These are phyloP conservation scores for Murraya koenigii DNA, from an alignment of 345 rosid genomes.

Conservation along the genomic window DNA sequence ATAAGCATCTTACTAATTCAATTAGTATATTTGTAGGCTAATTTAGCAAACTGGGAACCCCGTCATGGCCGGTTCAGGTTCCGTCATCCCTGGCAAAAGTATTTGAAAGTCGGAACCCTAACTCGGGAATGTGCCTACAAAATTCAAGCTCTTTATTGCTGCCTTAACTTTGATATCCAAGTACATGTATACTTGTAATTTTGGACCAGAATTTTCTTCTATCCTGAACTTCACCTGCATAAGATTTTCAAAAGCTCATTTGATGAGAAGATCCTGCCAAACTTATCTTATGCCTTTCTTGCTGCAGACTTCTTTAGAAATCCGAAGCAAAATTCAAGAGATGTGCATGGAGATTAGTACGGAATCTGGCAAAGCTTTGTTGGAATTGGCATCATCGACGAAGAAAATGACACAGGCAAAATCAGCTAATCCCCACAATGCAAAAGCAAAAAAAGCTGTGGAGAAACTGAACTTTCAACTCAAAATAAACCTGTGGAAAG, in stretches of 20 bases:
- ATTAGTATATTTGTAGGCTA: constrained; percentile 24
- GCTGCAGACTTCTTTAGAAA: constrained; percentile 22
- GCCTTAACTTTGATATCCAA: background rate
- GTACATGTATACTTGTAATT: background rate
- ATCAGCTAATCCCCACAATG: constrained; percentile 13
- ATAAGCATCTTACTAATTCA: background rate
- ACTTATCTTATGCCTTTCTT: background rate
- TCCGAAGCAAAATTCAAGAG: constrained; percentile 22
- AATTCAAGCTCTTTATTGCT: constrained; percentile 37
- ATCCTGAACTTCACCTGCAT: no score
- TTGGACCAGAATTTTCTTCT: no score
- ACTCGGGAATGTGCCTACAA: constrained; percentile 37
- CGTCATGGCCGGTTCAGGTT: constrained; percentile 41
- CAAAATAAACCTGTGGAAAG: constrained; percentile 19
- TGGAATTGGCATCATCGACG: constrained; percentile 28
- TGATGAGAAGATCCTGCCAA: no score
- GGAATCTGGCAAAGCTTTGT: constrained; percentile 36
- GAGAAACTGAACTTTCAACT: constrained; percentile 20
- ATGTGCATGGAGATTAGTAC: constrained; percentile 24
- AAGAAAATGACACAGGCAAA: constrained; percentile 21
- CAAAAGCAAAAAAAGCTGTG: constrained; percentile 22
- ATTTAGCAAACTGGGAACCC: constrained; percentile 53
- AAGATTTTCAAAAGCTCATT: no score
- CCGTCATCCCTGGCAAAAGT: constrained; percentile 45
- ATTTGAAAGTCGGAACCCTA: constrained; percentile 34